Evolutionary conservation across 805 yeast genomes (phyloP).

Genomic region (Blastobotrys peoriensis): DNA sequence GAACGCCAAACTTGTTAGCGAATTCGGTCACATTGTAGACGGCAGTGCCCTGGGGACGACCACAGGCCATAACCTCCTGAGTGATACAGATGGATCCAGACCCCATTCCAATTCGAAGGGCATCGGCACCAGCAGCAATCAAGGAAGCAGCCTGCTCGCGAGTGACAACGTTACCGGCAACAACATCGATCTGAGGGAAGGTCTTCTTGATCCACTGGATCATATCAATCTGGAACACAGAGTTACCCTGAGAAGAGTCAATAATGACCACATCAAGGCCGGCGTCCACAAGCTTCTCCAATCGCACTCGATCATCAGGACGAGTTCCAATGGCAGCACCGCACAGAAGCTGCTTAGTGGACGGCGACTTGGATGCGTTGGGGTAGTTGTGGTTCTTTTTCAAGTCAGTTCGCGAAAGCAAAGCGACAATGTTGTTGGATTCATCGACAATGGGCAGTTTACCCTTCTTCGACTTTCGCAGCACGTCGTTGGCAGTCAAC

Average conservation of each 20-base stretch:
- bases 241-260: conserved; percentile 98
- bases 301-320: conserved; percentile 80
- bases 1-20: conserved; percentile 93
- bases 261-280: conserved; percentile 94
- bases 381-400: conserved; percentile 94
- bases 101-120: conserved; percentile 99
- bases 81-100: conserved; percentile 99
- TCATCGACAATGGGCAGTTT: conserved; percentile 89
- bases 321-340: conserved; percentile 99
- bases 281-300: conserved; percentile 79
- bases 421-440: conserved; percentile 69
- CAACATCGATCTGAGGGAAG: conserved; percentile 74
- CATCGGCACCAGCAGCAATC: conserved; percentile 95
- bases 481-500: conserved; percentile 80
- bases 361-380: conserved; percentile 85
- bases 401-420: conserved; percentile 92
- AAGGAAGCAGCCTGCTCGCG: conserved; percentile 97
- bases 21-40: conserved; percentile 91
- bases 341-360: conserved; percentile 92
- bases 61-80: conserved; percentile 99
- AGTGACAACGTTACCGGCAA: conserved; percentile 98
- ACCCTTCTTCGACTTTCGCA: conserved; percentile 93
- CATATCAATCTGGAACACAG: conserved; percentile 90
- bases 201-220: conserved; percentile 81
- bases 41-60: conserved; percentile 99